phyloP scores from a whole-genome alignment of 1,284 basidiomycete species.

The Wallemia ichthyophaga region DNA sequence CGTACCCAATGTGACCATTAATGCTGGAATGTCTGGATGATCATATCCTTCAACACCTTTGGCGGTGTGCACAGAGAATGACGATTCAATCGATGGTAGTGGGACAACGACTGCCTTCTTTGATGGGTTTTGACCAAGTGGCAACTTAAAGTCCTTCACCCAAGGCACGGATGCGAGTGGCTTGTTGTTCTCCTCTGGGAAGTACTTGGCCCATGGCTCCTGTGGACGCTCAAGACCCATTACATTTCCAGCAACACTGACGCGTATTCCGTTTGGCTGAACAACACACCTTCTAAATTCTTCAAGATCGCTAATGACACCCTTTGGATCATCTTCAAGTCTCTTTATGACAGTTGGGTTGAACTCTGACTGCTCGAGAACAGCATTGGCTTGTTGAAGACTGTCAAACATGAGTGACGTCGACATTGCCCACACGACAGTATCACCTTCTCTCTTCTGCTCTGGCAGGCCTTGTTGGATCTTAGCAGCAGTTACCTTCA shows the following conservation, averaged over 20 bases:
- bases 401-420: constrained; percentile 32
- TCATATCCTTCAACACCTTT: constrained; percentile 48
- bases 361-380: constrained; percentile 47
- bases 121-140: constrained; percentile 37
- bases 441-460: constrained; percentile 63
- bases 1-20: constrained; percentile 56
- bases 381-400: constrained; percentile 22
- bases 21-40: constrained; percentile 55
- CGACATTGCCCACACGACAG: constrained; percentile 43
- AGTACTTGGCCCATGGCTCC: constrained; percentile 38
- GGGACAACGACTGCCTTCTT: constrained; percentile 57
- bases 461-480: constrained; percentile 74
- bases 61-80: constrained; percentile 50
- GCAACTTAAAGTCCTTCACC: constrained; percentile 36
- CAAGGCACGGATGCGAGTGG: constrained; percentile 38
- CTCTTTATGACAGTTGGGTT: constrained; percentile 42
- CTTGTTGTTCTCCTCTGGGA: constrained; percentile 18
- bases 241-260: constrained; percentile 66
- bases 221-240: constrained; percentile 38
- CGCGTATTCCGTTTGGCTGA: constrained; percentile 51
- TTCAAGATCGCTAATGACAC: constrained; percentile 40
- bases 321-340: constrained; percentile 41
- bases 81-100: constrained; percentile 78
- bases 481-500: constrained; percentile 65
- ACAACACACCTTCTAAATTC: constrained; percentile 34